Base-by-base conservation (phyloP, 768 basidiomycete species). In the Leucocoprinus sp. region DNA sequence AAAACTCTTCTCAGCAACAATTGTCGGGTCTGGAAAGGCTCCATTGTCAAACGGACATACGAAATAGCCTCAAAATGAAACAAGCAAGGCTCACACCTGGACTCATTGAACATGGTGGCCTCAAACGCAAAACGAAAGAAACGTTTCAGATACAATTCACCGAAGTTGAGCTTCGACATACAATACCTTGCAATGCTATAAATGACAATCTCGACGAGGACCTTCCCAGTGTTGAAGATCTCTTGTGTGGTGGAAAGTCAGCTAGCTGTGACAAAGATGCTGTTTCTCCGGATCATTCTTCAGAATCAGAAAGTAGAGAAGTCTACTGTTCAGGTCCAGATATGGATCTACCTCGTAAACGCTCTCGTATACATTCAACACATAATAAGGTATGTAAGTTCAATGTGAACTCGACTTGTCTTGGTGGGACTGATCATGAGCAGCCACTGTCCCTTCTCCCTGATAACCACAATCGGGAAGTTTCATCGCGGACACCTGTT, bases 101-200 rank as follows among this genome's bases (percentile, higher is more conserved):
- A 19, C 46, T 59, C 33, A 46, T 52, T 8, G 36, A 36, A 19
- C 11, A 9, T 27, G 4, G 12, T 23, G 45, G 39, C 3, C 34
- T 50, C 23, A 47, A 54, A 42, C 54, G 50, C n/a, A 65, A 64
- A 48, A 57, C 59, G 6, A 49, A 53, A 2, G 67, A 72, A 19
- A 65, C 76, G 49, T 78, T 78, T 50, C 66, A 76, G 48, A 51
- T 82, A 18, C 64, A 75, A 41, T 70, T 82, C 37, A 58, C 72
- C 4, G 60, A 66, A 42, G 48, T 77, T 40, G 59, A 59, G n/a
- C 63, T 64, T 28, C 38, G 50, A 15, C 24, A 37, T 52, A 56
- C 36, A 8, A n/a, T n/a, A 42, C 57, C 41, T 11, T 35, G 21
- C 50, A 59, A 52, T 48, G 47, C 52, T 43, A 42, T 53, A 27